Evolutionary conservation across 2,329 filamentous ascomycete species (phyloP).

Genomic region (Tympanopsis confertula): DNA sequence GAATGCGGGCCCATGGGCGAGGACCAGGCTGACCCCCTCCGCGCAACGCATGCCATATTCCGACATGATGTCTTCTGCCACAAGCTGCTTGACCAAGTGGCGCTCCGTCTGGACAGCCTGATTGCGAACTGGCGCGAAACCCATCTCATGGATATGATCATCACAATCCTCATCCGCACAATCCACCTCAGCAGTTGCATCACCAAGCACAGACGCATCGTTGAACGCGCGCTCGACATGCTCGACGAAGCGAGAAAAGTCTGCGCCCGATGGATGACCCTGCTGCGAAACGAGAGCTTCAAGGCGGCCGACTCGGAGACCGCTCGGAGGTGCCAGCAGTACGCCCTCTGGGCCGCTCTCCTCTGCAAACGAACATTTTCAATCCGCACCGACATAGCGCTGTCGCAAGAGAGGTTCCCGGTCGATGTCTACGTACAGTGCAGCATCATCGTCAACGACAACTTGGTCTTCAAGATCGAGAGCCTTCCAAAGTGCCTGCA

Average conservation of each 20-base stretch:
- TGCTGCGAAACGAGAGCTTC: constrained; percentile 31
- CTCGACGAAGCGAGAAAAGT: constrained; percentile 28
- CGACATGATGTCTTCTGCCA: constrained; percentile 34
- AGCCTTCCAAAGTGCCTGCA: constrained; percentile 18
- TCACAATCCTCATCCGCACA: constrained; percentile 34
- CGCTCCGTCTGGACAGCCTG: constrained; percentile 28
- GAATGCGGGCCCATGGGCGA: constrained; percentile 37
- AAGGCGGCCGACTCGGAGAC: constrained; percentile 20
- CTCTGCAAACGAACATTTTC: constrained; percentile 32
- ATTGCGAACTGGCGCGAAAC: constrained; percentile 45
- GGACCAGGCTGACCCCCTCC: constrained; percentile 17
- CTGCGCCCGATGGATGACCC: constrained; percentile 34
- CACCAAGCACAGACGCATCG: constrained; percentile 3
- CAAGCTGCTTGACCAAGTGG: constrained; percentile 32
- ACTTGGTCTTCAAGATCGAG: constrained; percentile 19
- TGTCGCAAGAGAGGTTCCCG: constrained; percentile 29
- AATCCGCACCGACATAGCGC: constrained; percentile 23
- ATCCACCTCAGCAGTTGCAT: constrained; percentile 10
- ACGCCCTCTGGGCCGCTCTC: constrained; percentile 42
- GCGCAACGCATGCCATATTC: constrained; percentile 36
- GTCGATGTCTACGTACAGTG: background rate
- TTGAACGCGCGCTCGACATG: constrained; percentile 12
- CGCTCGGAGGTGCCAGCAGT: constrained; percentile 24
- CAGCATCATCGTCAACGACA: constrained; percentile 16
- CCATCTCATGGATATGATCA: constrained; percentile 42